Evolutionary conservation across 2,329 filamentous ascomycete genomes (phyloP).

Genomic region (Cytospora chrysosperma): DNA sequence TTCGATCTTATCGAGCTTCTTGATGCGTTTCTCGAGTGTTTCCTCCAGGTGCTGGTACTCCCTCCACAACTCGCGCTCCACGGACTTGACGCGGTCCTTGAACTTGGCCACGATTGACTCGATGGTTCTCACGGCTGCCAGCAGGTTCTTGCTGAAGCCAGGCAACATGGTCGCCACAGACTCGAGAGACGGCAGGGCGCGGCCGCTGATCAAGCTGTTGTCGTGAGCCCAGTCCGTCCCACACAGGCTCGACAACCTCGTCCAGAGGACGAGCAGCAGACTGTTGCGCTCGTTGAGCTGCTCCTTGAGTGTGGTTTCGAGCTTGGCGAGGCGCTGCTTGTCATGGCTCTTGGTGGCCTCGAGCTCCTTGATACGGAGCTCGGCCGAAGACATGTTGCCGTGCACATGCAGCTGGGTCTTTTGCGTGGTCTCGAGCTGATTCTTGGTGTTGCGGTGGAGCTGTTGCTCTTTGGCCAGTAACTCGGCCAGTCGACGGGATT

Average conservation of each 20-base stretch:
- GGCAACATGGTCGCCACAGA: conserved; percentile 82
- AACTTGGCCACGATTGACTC: conserved; percentile 78
- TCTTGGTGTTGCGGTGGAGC: conserved; percentile 79
- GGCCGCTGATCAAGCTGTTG: conserved; percentile 85
- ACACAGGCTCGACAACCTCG: conserved; percentile 79
- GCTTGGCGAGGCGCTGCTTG: conserved; percentile 68
- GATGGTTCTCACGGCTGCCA: conserved; percentile 82
- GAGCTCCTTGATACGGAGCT: conserved; percentile 80
- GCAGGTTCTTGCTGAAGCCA: conserved; percentile 85
- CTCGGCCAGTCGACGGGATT: conserved; percentile 80
- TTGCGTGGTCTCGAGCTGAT: conserved; percentile 83
- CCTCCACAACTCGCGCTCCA: conserved; percentile 88
- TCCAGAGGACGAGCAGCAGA: conserved; percentile 86
- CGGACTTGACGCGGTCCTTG: conserved; percentile 72
- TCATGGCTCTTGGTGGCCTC: conserved; percentile 78
- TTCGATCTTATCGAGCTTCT: conserved; percentile 86
- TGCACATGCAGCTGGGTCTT: conserved; percentile 84
- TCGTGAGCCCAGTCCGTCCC: conserved; percentile 89
- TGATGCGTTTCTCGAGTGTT: conserved; percentile 73
- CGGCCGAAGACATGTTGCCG: conserved; percentile 81
- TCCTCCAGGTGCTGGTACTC: conserved; percentile 87
- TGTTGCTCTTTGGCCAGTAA: conserved; percentile 88
- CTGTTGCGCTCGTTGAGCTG: conserved; percentile 89
- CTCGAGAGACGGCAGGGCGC: conserved; percentile 78
- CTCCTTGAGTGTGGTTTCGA: conserved; percentile 81